A percentile compares a stretch with the other conserved stretches of the same genome.
phyloP scores from a whole-genome alignment of 257 asterid species.

The Euphrasia confusa region DNA sequence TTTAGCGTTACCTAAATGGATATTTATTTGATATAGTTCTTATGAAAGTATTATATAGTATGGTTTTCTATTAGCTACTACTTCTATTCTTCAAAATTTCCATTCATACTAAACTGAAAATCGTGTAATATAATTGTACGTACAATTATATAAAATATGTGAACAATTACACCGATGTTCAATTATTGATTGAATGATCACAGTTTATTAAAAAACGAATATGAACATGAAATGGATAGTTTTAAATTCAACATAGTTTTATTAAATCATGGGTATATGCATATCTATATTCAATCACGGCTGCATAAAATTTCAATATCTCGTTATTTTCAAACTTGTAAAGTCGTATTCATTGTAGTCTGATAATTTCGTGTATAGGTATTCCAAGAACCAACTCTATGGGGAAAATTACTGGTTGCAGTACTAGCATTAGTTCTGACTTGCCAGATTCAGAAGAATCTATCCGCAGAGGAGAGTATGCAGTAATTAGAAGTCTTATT shows the following conservation, averaged over 20 bases:
- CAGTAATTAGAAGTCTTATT: constrained; percentile 90
- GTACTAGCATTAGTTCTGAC: constrained; percentile 50
- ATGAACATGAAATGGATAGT: not conserved
- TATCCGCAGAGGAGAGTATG: constrained; percentile 87
- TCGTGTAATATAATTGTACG: not conserved
- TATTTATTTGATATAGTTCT: not conserved
- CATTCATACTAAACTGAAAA: not conserved
- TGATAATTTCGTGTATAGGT: constrained; percentile 44
- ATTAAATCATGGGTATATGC: not conserved
- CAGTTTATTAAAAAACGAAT: not conserved
- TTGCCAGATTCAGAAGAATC: constrained; percentile 79
- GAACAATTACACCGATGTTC: not conserved
- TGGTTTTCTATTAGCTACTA: not conserved
- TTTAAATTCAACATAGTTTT: not conserved
- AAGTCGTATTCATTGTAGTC: constrained; percentile 22
- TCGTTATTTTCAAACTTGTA: constrained; percentile 26
- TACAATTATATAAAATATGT: not conserved
- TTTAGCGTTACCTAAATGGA: not conserved
- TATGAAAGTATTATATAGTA: not conserved
- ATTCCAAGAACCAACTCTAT: constrained; percentile 71
- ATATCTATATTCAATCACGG: not conserved
- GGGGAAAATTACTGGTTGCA: constrained; percentile 72
- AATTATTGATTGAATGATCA: not conserved
- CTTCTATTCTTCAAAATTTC: not conserved
- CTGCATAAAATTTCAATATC: not conserved